These are phyloP conservation scores for Eucalyptus rudis DNA, from an alignment of 345 rosid genomes.

Conservation along the genomic window DNA sequence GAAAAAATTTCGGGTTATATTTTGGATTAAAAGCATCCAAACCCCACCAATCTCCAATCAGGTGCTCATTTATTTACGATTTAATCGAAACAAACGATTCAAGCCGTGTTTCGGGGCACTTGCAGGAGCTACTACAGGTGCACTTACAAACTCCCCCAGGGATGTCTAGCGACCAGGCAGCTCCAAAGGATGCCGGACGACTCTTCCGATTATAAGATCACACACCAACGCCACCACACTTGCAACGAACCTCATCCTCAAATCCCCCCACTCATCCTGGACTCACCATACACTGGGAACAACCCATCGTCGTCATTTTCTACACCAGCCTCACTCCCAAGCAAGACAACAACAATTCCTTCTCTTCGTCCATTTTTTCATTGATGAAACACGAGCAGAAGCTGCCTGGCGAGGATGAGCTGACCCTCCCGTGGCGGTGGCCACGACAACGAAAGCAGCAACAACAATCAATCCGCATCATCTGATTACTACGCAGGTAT, in stretches of 20 bases:
- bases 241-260: no score
- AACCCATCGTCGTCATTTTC: no score
- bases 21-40: background rate
- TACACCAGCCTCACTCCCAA: background rate
- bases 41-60: background rate
- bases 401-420: background rate
- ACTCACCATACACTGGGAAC: no score
- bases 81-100: background rate
- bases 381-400: background rate
- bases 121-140: constrained; percentile 32
- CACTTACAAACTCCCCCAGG: constrained; percentile 20
- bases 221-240: no score
- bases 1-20: background rate
- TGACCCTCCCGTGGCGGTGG: background rate
- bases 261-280: no score
- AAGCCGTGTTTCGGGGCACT: background rate
- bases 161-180: constrained; percentile 36
- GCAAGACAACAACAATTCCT: background rate
- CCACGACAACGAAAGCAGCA: background rate
- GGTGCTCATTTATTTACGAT: background rate
- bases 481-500: background rate
- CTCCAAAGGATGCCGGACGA: constrained; percentile 18
- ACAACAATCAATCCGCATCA: background rate
- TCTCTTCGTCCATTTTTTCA: background rate
- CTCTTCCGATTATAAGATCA: constrained; percentile 5